phyloP scores from a whole-genome alignment of 2,329 filamentous ascomycete species.

The Diaporthe sp. region DNA sequence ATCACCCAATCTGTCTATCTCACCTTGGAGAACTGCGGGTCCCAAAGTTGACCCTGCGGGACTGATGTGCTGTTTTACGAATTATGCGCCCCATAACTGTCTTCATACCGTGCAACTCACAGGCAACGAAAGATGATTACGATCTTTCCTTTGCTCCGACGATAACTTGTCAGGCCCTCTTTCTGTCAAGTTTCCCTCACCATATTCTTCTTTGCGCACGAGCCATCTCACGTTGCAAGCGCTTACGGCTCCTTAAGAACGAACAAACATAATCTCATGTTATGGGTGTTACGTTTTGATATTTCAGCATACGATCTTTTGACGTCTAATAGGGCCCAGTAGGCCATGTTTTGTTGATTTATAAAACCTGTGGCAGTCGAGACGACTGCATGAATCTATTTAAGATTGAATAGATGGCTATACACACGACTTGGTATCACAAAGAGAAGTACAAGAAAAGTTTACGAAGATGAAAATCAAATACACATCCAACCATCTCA shows the following conservation, averaged over 20 bases:
- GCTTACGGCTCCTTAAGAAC: neutral
- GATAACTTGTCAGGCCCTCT: neutral
- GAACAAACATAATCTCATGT: neutral
- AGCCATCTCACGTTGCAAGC: neutral
- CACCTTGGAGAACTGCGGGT: neutral
- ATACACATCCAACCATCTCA: neutral
- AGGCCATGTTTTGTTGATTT: neutral
- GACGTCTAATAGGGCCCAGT: neutral
- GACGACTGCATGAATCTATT: neutral
- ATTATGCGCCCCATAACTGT: too few species aligned
- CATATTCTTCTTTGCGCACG: neutral
- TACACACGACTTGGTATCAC: conserved; percentile 25
- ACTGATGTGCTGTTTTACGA: neutral
- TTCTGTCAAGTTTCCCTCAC: neutral
- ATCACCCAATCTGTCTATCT: neutral
- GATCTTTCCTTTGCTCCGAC: neutral
- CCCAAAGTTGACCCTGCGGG: neutral
- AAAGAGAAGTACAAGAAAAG: conserved; percentile 24
- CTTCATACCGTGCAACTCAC: neutral
- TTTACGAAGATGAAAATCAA: neutral
- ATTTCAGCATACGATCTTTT: neutral
- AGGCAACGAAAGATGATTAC: neutral
- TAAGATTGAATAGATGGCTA: neutral
- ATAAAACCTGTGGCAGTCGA: neutral
- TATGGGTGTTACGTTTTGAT: neutral